These are phyloP conservation scores for Biscogniauxia mediterranea DNA, from an alignment of 2,329 filamentous ascomycete species.

Conservation along the genomic window DNA sequence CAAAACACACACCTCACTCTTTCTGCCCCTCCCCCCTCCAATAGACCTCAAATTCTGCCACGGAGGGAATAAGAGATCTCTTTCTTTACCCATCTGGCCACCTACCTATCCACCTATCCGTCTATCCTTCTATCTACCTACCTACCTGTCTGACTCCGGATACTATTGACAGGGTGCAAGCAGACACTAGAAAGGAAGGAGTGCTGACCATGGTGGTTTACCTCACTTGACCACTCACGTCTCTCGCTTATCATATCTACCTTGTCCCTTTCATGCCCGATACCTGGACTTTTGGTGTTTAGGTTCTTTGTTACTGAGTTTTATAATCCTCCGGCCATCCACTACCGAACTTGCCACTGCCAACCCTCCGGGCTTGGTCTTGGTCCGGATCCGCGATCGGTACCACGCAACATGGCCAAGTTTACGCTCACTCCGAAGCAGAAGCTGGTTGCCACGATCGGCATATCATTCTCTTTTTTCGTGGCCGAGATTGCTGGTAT, in stretches of 20 bases:
- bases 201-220: not conserved
- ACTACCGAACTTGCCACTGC: not conserved
- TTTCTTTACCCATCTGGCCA: conserved; percentile 1
- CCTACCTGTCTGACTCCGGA: not conserved
- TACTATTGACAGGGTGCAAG: not conserved
- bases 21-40: too few species aligned
- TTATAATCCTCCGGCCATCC: not conserved
- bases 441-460: conserved; percentile 47
- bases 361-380: conserved; percentile 3
- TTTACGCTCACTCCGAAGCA: conserved; percentile 41
- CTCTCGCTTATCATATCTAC: not conserved
- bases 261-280: not conserved
- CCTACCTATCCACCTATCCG: not conserved
- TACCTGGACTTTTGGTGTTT: not conserved
- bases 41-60: too few species aligned
- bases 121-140: too few species aligned
- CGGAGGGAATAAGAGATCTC: not conserved
- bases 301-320: not conserved
- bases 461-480: conserved; percentile 51
- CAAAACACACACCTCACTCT: not conserved
- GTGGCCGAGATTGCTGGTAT: conserved; percentile 49
- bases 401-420: conserved; percentile 31
- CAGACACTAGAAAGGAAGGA: not conserved
- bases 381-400: conserved; percentile 7
- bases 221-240: not conserved